Conservation (phyloP, 2,329 filamentous ascomycete species). For the Fonsecaea erecta region DNA sequence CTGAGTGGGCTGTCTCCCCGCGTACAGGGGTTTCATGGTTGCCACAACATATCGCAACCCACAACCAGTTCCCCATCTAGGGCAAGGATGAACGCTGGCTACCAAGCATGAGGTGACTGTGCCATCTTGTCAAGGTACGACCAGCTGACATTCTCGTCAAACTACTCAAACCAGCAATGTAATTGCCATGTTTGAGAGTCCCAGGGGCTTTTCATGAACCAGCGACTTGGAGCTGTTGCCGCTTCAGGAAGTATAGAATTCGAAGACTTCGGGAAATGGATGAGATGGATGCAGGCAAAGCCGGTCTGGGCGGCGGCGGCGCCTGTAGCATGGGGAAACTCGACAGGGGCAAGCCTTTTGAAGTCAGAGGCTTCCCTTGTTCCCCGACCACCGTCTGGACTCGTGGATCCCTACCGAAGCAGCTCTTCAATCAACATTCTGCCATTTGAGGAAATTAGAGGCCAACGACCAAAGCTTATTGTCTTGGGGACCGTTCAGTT, state of each 20-base stretch:
- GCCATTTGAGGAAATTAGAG: constrained; percentile 6
- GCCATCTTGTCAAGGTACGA: neutral
- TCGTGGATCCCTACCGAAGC: neutral
- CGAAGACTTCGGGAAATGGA: neutral
- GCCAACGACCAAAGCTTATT: neutral
- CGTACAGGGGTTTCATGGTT: neutral
- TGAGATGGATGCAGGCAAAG: neutral
- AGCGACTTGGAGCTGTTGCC: constrained; percentile 27
- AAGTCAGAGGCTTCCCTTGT: neutral
- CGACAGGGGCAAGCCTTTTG: neutral
- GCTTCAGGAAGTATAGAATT: constrained; percentile 25
- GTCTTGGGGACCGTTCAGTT: neutral
- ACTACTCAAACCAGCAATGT: constrained; percentile 20
- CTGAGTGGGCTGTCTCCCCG: neutral
- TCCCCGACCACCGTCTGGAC: neutral
- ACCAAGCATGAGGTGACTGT: neutral
- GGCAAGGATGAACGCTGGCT: neutral
- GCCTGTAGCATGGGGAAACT: neutral
- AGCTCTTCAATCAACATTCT: neutral
- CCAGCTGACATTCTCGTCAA: constrained; percentile 4
- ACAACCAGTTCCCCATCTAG: neutral
- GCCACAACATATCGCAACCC: neutral
- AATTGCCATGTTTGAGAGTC: constrained; percentile 12
- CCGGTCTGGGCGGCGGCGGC: no score
- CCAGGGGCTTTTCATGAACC: constrained; percentile 22